Percentiles rank a stretch among this genome's conserved stretches.
These are phyloP conservation scores for Eragrostis nindensis DNA, from an alignment of 176 grass and related monocot genomes.

Conservation along the genomic window DNA sequence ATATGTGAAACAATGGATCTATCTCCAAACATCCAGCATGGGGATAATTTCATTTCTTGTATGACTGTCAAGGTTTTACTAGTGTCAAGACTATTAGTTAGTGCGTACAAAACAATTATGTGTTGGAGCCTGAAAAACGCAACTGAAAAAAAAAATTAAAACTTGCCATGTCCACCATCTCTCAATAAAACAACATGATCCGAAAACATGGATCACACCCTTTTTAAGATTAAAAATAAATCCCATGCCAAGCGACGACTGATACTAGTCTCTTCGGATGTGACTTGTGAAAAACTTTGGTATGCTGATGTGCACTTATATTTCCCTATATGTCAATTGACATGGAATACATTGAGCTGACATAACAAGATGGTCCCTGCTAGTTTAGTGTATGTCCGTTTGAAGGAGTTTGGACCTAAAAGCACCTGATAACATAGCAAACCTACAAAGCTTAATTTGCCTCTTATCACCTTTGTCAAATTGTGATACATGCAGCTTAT, in stretches of 20 bases:
- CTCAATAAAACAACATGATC: background rate
- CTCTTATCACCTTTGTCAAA: background rate
- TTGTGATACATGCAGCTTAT: slow-evolving; percentile 11
- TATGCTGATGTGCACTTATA: too few species aligned
- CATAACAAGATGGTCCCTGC: too few species aligned
- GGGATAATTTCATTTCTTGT: background rate
- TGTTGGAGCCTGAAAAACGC: too few species aligned
- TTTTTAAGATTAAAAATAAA: background rate
- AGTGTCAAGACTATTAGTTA: background rate
- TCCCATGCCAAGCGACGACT: background rate
- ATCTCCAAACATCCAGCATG: too few species aligned
- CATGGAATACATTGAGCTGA: background rate
- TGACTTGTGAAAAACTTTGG: background rate
- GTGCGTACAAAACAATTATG: background rate
- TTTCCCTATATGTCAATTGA: slow-evolving; percentile 6
- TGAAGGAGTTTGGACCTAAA: slow-evolving; percentile 9
- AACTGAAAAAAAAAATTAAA: too few species aligned
- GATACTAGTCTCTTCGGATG: background rate
- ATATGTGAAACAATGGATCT: background rate
- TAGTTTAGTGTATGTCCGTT: background rate
- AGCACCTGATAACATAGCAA: background rate
- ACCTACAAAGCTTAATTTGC: background rate
- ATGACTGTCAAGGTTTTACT: slow-evolving; percentile 1
- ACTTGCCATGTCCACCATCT: background rate
- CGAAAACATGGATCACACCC: background rate